Evolutionary conservation across 1,139 yeast genomes (phyloP).

Genomic region (Geotrichum fermentans): DNA sequence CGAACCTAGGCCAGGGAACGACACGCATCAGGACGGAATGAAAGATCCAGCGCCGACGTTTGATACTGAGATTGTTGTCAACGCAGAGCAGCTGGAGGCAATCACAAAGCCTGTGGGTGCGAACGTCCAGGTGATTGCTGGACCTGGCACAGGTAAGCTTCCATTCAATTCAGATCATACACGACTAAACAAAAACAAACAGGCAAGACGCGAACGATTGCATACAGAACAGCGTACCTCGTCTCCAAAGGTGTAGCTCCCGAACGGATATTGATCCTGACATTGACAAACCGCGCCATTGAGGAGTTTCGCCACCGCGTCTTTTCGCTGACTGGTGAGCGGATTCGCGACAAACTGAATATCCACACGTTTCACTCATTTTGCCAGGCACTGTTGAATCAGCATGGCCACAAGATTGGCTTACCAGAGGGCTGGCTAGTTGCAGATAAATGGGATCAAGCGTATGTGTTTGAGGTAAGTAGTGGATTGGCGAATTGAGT

Average conservation of each 20-base stretch:
- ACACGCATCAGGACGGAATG: too few species aligned
- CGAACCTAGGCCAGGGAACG: too few species aligned
- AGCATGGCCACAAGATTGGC: constrained; percentile 53
- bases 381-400: constrained; percentile 53
- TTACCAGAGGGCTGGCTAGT: constrained; percentile 46
- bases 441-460: constrained; percentile 63
- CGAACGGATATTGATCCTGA: constrained; percentile 66
- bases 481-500: background rate
- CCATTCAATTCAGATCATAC: too few species aligned
- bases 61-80: constrained; percentile 37
- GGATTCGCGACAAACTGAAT: constrained; percentile 42
- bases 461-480: constrained; percentile 39
- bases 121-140: constrained; percentile 75
- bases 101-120: constrained; percentile 52
- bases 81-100: constrained; percentile 56
- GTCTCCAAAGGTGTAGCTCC: constrained; percentile 52
- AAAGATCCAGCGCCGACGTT: constrained; percentile 2
- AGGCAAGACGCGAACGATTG: constrained; percentile 77
- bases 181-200: too few species aligned
- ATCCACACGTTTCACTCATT: constrained; percentile 88
- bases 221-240: constrained; percentile 70
- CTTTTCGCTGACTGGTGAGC: constrained; percentile 22
- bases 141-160: constrained; percentile 71
- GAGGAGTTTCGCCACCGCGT: constrained; percentile 70
- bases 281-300: constrained; percentile 89